Percentiles rank a stretch among this genome's conserved stretches.
Conservation (phyloP, 2,329 filamentous ascomycete genomes). For the Pezicula carpinea region DNA sequence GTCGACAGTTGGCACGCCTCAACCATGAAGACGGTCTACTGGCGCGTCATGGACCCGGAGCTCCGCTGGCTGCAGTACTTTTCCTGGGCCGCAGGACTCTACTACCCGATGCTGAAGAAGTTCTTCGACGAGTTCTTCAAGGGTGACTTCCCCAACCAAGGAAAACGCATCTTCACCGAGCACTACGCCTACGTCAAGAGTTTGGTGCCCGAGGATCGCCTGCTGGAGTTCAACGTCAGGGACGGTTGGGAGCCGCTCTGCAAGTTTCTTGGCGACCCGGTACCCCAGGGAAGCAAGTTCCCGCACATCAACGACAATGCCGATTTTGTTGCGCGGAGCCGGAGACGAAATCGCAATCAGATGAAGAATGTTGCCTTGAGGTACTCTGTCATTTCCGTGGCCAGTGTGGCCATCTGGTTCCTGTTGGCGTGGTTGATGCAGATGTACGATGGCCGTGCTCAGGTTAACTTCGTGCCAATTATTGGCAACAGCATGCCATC, state of each 20-base stretch:
- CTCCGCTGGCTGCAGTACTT: constrained; percentile 48
- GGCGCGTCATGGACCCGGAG: constrained; percentile 61
- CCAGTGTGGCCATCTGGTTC: constrained; percentile 32
- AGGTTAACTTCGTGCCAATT: background rate
- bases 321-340: constrained; percentile 42
- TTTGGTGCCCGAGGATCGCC: constrained; percentile 36
- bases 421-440: constrained; percentile 2
- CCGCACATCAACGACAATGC: constrained; percentile 44
- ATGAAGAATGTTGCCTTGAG: constrained; percentile 39
- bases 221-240: constrained; percentile 38
- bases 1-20: constrained; percentile 53
- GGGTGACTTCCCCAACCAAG: constrained; percentile 60
- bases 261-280: constrained; percentile 34
- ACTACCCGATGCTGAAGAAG: constrained; percentile 65
- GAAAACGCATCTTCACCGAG: constrained; percentile 56
- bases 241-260: constrained; percentile 42
- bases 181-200: constrained; percentile 49
- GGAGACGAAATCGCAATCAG: constrained; percentile 40
- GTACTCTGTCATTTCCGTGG: background rate
- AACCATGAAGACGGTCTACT: constrained; percentile 63
- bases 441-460: background rate
- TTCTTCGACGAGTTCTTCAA: constrained; percentile 67
- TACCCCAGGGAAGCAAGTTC: constrained; percentile 28
- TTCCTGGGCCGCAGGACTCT: constrained; percentile 63
- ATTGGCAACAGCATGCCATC: background rate